phyloP scores from a whole-genome alignment of 139 green algal genomes.

The Edaphochlamys debaryana region DNA sequence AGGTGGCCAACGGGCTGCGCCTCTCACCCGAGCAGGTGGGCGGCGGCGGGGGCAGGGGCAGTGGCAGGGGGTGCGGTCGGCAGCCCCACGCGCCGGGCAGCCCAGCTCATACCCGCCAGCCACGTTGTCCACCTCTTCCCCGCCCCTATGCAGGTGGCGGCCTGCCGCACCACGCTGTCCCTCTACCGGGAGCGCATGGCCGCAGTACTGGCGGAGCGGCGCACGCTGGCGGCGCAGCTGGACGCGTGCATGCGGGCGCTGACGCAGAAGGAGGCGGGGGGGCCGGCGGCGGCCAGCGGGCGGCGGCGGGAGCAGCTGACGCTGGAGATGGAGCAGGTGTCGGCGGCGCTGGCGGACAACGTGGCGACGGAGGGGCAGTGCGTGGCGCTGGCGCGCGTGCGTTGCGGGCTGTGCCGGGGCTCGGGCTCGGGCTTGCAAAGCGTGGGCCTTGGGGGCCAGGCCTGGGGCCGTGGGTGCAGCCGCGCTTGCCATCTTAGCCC shows the following conservation, averaged over 20 bases:
- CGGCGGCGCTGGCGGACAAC: background rate
- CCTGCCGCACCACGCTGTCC: conserved; percentile 12
- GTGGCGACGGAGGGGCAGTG: conserved; percentile 32
- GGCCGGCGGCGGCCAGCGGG: background rate
- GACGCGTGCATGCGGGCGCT: background rate
- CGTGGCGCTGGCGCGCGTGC: conserved; percentile 14
- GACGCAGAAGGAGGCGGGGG: conserved; percentile 20
- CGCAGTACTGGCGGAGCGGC: conserved; percentile 28
- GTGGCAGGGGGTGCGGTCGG: too few species aligned
- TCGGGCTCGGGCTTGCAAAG: too few species aligned
- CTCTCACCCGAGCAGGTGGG: background rate
- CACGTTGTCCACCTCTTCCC: too few species aligned
- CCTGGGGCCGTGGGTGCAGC: too few species aligned
- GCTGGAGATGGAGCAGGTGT: conserved; percentile 11
- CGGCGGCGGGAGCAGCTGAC: background rate
- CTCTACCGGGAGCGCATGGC: conserved; percentile 40
- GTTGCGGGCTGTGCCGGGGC: background rate
- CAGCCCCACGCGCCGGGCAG: too few species aligned
- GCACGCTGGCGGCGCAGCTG: conserved; percentile 1
- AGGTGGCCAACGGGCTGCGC: background rate
- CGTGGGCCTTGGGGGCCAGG: too few species aligned
- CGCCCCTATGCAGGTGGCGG: too few species aligned
- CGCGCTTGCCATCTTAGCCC: too few species aligned
- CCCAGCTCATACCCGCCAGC: too few species aligned
- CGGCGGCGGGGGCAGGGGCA: background rate